Evolutionary conservation across 768 basidiomycete species (phyloP), one percentile per base, ranked within the genome.

Genomic region (Boletus bicolor): DNA sequence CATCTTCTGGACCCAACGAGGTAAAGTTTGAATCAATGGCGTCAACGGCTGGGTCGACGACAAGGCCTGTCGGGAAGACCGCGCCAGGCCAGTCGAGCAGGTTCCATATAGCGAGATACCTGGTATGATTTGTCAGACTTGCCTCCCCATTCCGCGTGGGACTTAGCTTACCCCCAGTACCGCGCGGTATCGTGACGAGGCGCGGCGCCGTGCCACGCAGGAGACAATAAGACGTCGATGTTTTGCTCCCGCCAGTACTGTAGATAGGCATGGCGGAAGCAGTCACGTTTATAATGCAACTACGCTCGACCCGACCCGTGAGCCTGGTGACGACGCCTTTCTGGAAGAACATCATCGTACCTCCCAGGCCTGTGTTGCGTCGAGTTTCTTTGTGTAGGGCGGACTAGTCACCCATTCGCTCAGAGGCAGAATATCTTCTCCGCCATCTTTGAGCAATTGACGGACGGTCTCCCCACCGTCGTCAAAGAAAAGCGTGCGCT

Each of bases 81-180:
- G 70, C 73, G 1, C 72, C 71, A 0, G 79, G 73, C 49, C 75
- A 79, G 62, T 81, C 79, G 15, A 73, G 62, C 15, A 80, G 60
- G 54, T 81, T 81, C 69, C 73, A 77, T 26, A 75, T 59, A 10
- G 67, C 71, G 0, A 77, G 76, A 54, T 77, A 79, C 7, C 75
- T 75, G 45, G 21, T 17, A 24, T 14, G 15, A n/a, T 19, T 3
- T 1, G 10, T 53, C 38, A 45, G 24, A 50, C 5, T 3, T 37
- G 21, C 8, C 28, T 35, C 6, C 30, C 21, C 6, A 14, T 21
- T 26, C 12, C n/a, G 12, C 2, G 26, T 6, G 32, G 4, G 3
- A 26, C 12, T 3, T 39, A 2, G 28, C 64, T 57, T 43, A 62
- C 57, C 51, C 57, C 74, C 76, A 74, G 54, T 75, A 78, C 28